Percentiles rank a stretch among this genome's conserved stretches.
phyloP scores from a whole-genome alignment of 441 rosid genomes.

The Manihot esculenta region DNA sequence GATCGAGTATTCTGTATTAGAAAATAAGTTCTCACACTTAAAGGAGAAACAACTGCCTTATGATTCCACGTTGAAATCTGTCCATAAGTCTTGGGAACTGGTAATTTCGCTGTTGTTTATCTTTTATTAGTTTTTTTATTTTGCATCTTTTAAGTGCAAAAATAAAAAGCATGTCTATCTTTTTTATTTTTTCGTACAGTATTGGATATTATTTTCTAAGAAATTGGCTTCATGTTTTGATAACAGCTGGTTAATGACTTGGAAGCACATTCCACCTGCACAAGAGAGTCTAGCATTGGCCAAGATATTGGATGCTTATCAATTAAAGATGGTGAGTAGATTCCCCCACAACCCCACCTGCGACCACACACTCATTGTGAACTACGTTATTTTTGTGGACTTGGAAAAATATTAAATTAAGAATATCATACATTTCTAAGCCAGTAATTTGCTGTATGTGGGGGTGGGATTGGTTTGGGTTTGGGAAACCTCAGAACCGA shows the following conservation, averaged over 20 bases:
- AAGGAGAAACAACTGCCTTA: slow-evolving; percentile 64
- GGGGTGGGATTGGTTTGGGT: neutral
- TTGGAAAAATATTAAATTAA: neutral
- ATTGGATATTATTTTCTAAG: slow-evolving; percentile 18
- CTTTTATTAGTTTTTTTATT: neutral
- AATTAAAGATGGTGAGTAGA: slow-evolving; percentile 48
- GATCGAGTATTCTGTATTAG: slow-evolving; percentile 64
- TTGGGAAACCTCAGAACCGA: too few species aligned
- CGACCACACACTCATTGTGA: neutral
- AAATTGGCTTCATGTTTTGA: slow-evolving; percentile 39
- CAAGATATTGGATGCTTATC: slow-evolving; percentile 32
- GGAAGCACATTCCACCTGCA: slow-evolving; percentile 55
- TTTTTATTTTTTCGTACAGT: slow-evolving; percentile 14
- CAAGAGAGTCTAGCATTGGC: slow-evolving; percentile 47
- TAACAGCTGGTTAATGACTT: slow-evolving; percentile 63
- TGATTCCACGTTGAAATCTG: slow-evolving; percentile 56
- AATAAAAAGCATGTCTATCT: slow-evolving; percentile 8
- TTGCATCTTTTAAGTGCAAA: neutral
- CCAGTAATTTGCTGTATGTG: neutral
- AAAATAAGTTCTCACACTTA: slow-evolving; percentile 52
- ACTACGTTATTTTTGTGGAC: neutral
- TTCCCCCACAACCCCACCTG: too few species aligned
- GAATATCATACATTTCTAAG: neutral
- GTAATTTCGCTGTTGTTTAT: slow-evolving; percentile 37
- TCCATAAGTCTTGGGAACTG: slow-evolving; percentile 69